Percentiles rank a stretch among this genome's conserved stretches.
phyloP scores from a whole-genome alignment of 108 stramenopile species.

The Seminavis robusta region DNA sequence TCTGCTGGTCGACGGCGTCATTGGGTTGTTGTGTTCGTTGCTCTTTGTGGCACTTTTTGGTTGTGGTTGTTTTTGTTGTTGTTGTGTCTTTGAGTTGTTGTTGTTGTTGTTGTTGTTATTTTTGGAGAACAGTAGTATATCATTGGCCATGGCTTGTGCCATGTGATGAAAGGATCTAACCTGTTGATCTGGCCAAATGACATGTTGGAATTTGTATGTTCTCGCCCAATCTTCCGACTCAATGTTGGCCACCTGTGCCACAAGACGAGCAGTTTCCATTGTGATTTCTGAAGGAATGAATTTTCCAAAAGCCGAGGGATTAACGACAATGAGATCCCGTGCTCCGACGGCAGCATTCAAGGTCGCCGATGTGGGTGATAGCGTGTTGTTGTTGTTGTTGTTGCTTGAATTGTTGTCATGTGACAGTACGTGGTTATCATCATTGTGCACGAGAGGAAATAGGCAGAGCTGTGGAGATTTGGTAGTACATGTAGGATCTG shows the following conservation, averaged over 20 bases:
- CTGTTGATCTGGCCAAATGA: constrained; percentile 39
- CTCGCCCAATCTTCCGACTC: constrained; percentile 50
- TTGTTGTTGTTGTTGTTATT: neutral
- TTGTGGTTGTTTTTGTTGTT: no score
- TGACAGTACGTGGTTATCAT: no score
- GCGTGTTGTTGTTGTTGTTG: no score
- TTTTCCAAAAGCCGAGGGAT: constrained; percentile 72
- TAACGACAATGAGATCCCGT: constrained; percentile 66
- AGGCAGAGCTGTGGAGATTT: no score
- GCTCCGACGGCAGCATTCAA: no score
- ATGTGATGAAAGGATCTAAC: constrained; percentile 16
- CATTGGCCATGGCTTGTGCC: constrained; percentile 28
- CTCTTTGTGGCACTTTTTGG: no score
- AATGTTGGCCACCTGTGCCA: constrained; percentile 54
- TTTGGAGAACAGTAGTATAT: no score
- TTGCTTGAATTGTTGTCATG: no score
- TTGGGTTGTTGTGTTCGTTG: neutral
- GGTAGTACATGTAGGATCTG: no score
- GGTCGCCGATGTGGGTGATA: no score
- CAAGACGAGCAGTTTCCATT: constrained; percentile 70
- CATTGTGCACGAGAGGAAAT: no score
- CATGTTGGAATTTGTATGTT: constrained; percentile 45
- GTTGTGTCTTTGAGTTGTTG: no score
- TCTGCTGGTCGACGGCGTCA: neutral
- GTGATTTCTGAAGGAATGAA: constrained; percentile 54